phyloP scores from a whole-genome alignment of 495 filamentous ascomycete genomes.

The Pyrenula massariospora region DNA sequence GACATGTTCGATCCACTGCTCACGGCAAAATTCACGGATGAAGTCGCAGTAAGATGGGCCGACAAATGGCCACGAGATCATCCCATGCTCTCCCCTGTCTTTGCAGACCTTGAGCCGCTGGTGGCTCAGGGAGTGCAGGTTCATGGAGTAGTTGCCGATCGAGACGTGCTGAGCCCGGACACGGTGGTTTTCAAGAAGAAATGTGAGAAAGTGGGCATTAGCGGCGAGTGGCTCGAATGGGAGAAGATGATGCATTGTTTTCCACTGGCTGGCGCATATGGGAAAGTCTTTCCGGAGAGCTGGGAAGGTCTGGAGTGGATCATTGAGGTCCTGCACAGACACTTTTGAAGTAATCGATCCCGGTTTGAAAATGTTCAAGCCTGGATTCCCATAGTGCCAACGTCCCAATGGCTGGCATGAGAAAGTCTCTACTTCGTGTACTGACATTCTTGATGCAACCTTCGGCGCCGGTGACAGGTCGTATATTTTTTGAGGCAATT shows the following conservation, averaged over 20 bases:
- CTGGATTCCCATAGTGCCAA: no score
- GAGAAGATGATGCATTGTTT: constrained; percentile 37
- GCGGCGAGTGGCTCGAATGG: constrained; percentile 29
- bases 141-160: constrained; percentile 20
- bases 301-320: constrained; percentile 24
- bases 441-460: no score
- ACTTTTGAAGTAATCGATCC: neutral
- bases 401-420: no score
- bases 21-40: constrained; percentile 13
- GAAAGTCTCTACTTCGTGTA: no score
- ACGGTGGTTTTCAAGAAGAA: constrained; percentile 20
- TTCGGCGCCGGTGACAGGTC: no score
- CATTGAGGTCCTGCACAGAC: constrained; percentile 13
- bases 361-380: neutral
- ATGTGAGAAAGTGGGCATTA: constrained; percentile 15
- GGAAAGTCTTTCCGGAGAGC: constrained; percentile 16
- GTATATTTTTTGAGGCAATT: no score
- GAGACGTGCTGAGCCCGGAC: constrained; percentile 27
- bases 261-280: constrained; percentile 21
- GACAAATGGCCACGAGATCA: constrained; percentile 14
- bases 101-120: constrained; percentile 15
- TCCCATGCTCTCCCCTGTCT: constrained; percentile 18
- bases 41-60: constrained; percentile 20
- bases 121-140: constrained; percentile 14
- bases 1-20: constrained; percentile 24